These are phyloP conservation scores for Hericium rajendrae DNA, from an alignment of 768 basidiomycete species.

Conservation along the genomic window DNA sequence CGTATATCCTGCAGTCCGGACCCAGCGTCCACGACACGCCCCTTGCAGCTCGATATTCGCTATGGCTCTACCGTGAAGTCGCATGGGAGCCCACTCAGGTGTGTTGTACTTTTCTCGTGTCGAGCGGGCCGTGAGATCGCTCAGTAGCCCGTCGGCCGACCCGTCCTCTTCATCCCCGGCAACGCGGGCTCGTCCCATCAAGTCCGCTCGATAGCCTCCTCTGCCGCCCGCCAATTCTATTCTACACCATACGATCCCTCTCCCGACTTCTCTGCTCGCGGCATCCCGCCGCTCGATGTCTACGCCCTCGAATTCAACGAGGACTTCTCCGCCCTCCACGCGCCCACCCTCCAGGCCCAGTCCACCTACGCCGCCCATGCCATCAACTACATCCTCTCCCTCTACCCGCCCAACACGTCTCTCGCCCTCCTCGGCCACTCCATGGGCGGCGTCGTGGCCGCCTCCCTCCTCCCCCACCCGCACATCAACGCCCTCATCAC, in stretches of 20 bases:
- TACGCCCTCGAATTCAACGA: slow-evolving; percentile 96
- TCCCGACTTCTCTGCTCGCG: slow-evolving; percentile 38
- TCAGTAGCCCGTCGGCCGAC: slow-evolving; percentile 41
- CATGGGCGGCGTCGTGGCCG: slow-evolving; percentile 93
- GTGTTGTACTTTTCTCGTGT: slow-evolving; percentile 5
- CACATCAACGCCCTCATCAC: slow-evolving; percentile 77
- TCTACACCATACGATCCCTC: slow-evolving; percentile 47
- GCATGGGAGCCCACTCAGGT: slow-evolving; percentile 72
- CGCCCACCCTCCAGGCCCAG: slow-evolving; percentile 77
- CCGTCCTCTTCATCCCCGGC: slow-evolving; percentile 95
- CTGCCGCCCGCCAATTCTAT: slow-evolving; percentile 75
- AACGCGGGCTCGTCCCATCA: slow-evolving; percentile 95
- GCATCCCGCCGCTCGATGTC: slow-evolving; percentile 62
- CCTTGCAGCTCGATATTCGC: slow-evolving; percentile 62
- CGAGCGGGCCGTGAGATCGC: not conserved
- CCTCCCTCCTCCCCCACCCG: slow-evolving; percentile 58
- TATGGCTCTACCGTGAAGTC: slow-evolving; percentile 87
- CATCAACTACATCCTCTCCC: slow-evolving; percentile 68
- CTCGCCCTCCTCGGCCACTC: slow-evolving; percentile 88
- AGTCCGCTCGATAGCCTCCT: slow-evolving; percentile 90
- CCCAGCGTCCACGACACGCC: slow-evolving; percentile 66
- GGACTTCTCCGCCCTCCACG: slow-evolving; percentile 93
- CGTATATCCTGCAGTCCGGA: slow-evolving; percentile 64
- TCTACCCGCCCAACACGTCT: slow-evolving; percentile 53
- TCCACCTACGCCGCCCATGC: slow-evolving; percentile 63